These are phyloP conservation scores for Vitis rupestris DNA, from an alignment of 164 flowering plant species.

Conservation along the genomic window DNA sequence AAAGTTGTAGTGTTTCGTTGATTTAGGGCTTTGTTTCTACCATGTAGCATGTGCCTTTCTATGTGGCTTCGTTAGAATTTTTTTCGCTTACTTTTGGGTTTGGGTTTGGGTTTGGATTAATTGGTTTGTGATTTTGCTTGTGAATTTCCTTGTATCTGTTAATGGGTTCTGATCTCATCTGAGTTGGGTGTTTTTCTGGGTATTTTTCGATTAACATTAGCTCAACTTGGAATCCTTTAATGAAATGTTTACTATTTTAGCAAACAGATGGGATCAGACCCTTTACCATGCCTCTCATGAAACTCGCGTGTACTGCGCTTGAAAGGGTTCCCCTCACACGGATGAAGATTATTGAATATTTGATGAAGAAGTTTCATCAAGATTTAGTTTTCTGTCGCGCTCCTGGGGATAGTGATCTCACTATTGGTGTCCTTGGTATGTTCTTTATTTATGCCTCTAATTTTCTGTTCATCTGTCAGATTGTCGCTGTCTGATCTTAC, in stretches of 20 bases:
- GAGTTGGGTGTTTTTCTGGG: background rate
- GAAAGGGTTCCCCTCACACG: constrained; percentile 95
- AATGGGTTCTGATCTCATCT: background rate
- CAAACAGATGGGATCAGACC: constrained; percentile 93
- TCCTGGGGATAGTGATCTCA: constrained; percentile 64
- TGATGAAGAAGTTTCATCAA: constrained; percentile 73
- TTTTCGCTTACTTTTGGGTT: background rate
- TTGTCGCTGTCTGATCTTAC: too few relatives aligned
- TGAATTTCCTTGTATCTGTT: background rate
- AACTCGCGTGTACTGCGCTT: constrained; percentile 90
- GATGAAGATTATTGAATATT: constrained; percentile 57
- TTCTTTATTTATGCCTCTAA: background rate
- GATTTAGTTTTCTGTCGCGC: constrained; percentile 91
- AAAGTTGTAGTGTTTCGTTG: background rate
- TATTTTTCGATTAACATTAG: background rate
- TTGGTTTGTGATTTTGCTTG: too few relatives aligned
- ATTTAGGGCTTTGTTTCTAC: background rate
- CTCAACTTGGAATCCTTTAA: background rate
- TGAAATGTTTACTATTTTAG: constrained; percentile 49
- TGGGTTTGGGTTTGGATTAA: too few relatives aligned
- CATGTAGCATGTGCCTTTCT: background rate
- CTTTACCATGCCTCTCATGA: constrained; percentile 96
- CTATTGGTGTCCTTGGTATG: constrained; percentile 64
- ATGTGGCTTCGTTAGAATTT: too few relatives aligned
- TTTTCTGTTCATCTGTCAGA: background rate